Percentiles rank a stretch among this genome's conserved stretches.
phyloP scores from a whole-genome alignment of 1,139 yeast genomes.

The Pichia sp. region DNA sequence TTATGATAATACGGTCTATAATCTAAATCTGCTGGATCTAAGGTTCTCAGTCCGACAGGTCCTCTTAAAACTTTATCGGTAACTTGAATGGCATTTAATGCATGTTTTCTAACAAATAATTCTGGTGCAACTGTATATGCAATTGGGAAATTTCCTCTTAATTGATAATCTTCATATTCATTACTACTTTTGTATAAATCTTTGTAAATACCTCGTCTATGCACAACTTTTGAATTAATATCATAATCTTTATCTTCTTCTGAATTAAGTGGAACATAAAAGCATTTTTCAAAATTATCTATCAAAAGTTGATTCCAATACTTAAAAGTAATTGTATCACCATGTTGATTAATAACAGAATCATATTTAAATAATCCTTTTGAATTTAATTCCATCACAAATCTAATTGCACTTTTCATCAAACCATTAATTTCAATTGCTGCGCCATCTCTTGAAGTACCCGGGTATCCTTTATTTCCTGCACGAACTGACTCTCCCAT shows the following conservation, averaged over 20 bases:
- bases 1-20: slow-evolving; percentile 86
- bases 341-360: slow-evolving; percentile 53
- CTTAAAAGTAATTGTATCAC: slow-evolving; percentile 43
- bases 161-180: slow-evolving; percentile 88
- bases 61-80: slow-evolving; percentile 79
- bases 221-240: slow-evolving; percentile 58
- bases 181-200: slow-evolving; percentile 78
- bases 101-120: slow-evolving; percentile 58
- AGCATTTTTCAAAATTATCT: slow-evolving; percentile 71
- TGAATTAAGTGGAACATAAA: slow-evolving; percentile 64
- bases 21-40: slow-evolving; percentile 88
- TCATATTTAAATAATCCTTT: slow-evolving; percentile 52
- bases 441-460: slow-evolving; percentile 97
- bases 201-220: slow-evolving; percentile 91
- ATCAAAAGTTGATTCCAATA: slow-evolving; percentile 72
- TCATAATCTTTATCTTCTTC: slow-evolving; percentile 47
- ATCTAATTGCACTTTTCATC: slow-evolving; percentile 75
- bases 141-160: slow-evolving; percentile 86
- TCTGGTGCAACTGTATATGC: slow-evolving; percentile 95
- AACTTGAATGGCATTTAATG: slow-evolving; percentile 52
- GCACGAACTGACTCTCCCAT: slow-evolving; percentile 94
- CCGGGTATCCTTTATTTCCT: slow-evolving; percentile 83
- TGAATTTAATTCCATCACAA: slow-evolving; percentile 55
- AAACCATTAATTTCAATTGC: slow-evolving; percentile 90
- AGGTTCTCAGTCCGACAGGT: slow-evolving; percentile 85